Conservation (phyloP, 2,329 filamentous ascomycete species). For the Colletotrichum incanum region DNA sequence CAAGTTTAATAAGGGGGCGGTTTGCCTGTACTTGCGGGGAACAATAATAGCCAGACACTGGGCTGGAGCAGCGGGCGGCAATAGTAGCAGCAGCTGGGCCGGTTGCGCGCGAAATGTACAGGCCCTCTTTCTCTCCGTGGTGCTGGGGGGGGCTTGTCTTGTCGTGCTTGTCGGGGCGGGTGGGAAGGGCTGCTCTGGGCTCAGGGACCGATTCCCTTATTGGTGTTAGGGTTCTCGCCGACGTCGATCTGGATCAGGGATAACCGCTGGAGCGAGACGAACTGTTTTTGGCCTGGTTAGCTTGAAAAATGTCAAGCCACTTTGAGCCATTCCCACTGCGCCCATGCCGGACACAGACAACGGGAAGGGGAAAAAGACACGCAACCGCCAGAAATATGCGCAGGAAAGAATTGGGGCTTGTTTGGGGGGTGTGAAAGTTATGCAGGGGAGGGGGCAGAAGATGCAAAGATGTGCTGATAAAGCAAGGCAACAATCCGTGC, state of each 20-base stretch:
- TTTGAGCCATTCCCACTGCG: slow-evolving; percentile 39
- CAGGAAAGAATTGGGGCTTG: not conserved
- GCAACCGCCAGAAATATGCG: slow-evolving; percentile 11
- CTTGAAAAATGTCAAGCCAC: slow-evolving; percentile 39
- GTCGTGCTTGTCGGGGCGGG: slow-evolving; percentile 19
- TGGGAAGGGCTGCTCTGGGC: slow-evolving; percentile 16
- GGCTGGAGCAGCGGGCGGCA: slow-evolving; percentile 4
- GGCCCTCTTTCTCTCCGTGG: slow-evolving; percentile 14
- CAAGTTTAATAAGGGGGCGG: slow-evolving; percentile 30
- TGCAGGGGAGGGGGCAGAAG: not conserved
- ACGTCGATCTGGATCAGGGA: slow-evolving; percentile 42
- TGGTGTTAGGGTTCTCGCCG: slow-evolving; percentile 43
- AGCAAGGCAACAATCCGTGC: not conserved
- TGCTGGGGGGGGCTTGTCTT: slow-evolving; percentile 28
- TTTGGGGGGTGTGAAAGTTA: not conserved
- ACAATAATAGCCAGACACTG: slow-evolving; percentile 9
- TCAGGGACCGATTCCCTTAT: slow-evolving; percentile 39
- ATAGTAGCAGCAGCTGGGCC: not conserved
- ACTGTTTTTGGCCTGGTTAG: slow-evolving; percentile 41
- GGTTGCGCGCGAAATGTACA: slow-evolving; percentile 17
- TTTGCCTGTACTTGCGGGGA: slow-evolving; percentile 32
- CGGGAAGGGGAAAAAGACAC: slow-evolving; percentile 14
- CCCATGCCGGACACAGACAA: slow-evolving; percentile 38
- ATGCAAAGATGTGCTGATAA: slow-evolving; percentile 6
- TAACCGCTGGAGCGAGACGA: slow-evolving; percentile 35